Conservation (phyloP, 1,284 basidiomycete species). For the Cutaneotrichosporon cutaneum region DNA sequence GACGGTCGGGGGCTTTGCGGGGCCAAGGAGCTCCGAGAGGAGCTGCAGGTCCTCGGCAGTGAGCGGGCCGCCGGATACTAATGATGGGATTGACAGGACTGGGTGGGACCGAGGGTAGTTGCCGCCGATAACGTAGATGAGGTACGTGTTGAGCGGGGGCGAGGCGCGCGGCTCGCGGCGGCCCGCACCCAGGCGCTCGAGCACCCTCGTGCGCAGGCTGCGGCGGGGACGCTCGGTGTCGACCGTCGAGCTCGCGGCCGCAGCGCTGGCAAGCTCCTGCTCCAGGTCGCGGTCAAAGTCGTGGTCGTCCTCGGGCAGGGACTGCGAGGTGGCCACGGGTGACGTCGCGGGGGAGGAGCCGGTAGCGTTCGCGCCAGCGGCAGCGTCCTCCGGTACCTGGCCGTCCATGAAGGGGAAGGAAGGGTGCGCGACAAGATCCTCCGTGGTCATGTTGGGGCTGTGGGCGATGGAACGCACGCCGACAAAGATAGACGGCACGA, state of each 20-base stretch:
- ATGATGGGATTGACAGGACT: constrained; percentile 72
- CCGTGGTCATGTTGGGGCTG: constrained; percentile 39
- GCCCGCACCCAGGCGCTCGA: constrained; percentile 23
- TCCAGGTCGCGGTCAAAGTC: constrained; percentile 21
- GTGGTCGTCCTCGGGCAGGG: constrained; percentile 2
- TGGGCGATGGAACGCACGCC: constrained; percentile 47
- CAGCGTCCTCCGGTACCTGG: constrained; percentile 26
- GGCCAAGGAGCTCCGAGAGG: constrained; percentile 60
- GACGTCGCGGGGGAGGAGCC: neutral
- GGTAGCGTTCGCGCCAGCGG: neutral
- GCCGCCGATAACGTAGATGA: constrained; percentile 59
- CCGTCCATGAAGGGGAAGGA: constrained; percentile 47
- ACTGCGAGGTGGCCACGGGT: neutral
- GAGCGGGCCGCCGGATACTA: constrained; percentile 58
- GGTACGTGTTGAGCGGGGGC: constrained; percentile 42
- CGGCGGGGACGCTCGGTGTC: constrained; percentile 13
- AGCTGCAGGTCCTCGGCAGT: constrained; percentile 66
- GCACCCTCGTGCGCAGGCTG: constrained; percentile 33
- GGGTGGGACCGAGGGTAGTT: constrained; percentile 84
- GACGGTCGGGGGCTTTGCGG: constrained; percentile 63
- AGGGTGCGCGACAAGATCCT: constrained; percentile 43
- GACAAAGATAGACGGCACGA: constrained; percentile 51
- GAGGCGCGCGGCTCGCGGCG: constrained; percentile 15
- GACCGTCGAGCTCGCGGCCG: neutral
- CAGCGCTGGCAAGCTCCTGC: constrained; percentile 6